Evolutionary conservation across 805 yeast species (phyloP).

Genomic region (Sugiyamaella chiloensis): DNA sequence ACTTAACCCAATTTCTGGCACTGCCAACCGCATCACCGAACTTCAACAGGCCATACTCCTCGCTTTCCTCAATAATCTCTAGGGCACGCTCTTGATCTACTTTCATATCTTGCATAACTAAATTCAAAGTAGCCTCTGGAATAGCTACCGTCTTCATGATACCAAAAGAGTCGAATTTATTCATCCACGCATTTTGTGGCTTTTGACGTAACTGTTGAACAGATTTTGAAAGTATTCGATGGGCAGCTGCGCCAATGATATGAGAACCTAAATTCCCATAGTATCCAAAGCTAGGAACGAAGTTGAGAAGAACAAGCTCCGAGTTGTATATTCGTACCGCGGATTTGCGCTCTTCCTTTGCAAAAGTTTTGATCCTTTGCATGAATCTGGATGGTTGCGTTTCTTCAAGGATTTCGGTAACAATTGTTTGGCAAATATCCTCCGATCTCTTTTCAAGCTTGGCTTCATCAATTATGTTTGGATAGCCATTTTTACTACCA

Average conservation of each 20-base stretch:
- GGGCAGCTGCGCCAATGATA: conserved; percentile 4
- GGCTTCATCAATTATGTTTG: background rate
- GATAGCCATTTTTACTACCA: background rate
- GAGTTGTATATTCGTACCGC: background rate
- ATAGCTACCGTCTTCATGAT: background rate
- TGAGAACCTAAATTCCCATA: conserved; percentile 1
- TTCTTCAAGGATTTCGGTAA: background rate
- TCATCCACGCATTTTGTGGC: background rate
- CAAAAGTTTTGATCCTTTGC: background rate
- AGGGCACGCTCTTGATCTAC: conserved; percentile 1
- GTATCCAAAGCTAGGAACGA: conserved; percentile 5
- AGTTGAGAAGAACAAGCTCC: background rate
- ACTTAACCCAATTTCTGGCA: background rate
- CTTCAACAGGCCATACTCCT: conserved; percentile 28
- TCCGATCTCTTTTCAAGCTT: conserved; percentile 1
- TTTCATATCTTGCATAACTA: conserved; percentile 5
- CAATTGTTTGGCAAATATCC: conserved; percentile 4
- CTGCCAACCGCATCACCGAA: background rate
- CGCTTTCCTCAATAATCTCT: conserved; percentile 5
- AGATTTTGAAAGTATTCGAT: background rate
- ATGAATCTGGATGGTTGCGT: background rate
- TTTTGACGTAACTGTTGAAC: background rate
- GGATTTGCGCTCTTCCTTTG: background rate
- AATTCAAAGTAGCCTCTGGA: conserved; percentile 1
- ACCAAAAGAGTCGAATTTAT: background rate